Percentiles rank a stretch among this genome's conserved stretches.
phyloP scores from a whole-genome alignment of 228 moss, liverwort and hornwort species.

The Sphagnum fallax region DNA sequence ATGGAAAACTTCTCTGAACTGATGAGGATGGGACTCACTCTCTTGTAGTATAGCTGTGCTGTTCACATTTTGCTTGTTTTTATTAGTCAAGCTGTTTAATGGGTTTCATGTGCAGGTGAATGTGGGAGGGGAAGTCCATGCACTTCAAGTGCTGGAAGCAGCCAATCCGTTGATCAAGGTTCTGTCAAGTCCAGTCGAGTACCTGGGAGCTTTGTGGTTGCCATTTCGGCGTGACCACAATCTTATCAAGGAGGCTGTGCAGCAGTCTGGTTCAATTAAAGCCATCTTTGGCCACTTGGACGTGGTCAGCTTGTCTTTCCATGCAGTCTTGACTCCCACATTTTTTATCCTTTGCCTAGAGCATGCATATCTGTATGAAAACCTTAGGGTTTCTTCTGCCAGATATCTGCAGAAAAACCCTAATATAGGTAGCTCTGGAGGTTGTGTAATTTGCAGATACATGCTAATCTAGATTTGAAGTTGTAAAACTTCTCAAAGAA shows the following conservation, averaged over 20 bases:
- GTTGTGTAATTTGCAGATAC: too few species aligned
- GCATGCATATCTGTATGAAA: too few species aligned
- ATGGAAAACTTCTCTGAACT: neutral
- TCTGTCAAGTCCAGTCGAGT: conserved; percentile 74
- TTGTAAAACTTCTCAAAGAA: too few species aligned
- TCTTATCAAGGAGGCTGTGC: conserved; percentile 63
- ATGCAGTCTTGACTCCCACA: neutral
- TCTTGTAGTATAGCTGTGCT: neutral
- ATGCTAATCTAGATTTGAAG: too few species aligned
- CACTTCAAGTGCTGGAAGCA: conserved; percentile 89
- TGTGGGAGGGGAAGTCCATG: conserved; percentile 87
- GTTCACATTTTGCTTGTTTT: too few species aligned
- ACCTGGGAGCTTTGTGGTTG: conserved; percentile 83
- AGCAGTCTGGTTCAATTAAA: conserved; percentile 47
- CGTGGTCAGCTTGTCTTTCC: conserved; percentile 35
- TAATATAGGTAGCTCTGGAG: too few species aligned
- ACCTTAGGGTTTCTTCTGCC: too few species aligned
- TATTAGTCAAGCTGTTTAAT: neutral
- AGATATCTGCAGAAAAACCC: too few species aligned
- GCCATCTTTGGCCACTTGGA: conserved; percentile 94
- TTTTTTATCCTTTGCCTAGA: too few species aligned
- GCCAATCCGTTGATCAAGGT: conserved; percentile 85
- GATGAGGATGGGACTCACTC: neutral
- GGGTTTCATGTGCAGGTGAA: conserved; percentile 50
- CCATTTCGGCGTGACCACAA: conserved; percentile 90